These are phyloP conservation scores for Halophytophthora polymorphica DNA, from an alignment of 352 stramenopile species.

Conservation along the genomic window DNA sequence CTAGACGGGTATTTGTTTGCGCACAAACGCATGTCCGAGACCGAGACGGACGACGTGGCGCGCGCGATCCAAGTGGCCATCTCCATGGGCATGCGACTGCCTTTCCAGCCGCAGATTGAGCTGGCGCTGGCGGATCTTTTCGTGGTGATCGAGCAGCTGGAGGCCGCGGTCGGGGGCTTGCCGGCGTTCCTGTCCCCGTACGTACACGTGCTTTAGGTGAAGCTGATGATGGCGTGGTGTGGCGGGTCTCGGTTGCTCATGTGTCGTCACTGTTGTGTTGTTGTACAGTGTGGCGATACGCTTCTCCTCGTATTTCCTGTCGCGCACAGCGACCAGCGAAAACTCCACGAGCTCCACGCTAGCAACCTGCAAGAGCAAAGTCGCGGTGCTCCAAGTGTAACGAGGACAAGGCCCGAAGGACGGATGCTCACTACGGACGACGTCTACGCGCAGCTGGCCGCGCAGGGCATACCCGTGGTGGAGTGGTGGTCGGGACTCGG, in stretches of 20 bases:
- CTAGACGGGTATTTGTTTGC: slow-evolving; percentile 30
- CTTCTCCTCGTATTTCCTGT: slow-evolving; percentile 13
- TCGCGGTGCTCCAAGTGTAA: slow-evolving; percentile 2
- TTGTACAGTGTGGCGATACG: slow-evolving; percentile 5
- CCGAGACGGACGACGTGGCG: slow-evolving; percentile 19
- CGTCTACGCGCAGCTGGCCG: too few relatives aligned
- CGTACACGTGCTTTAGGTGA: slow-evolving; percentile 6
- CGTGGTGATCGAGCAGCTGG: slow-evolving; percentile 18
- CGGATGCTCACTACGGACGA: too few relatives aligned
- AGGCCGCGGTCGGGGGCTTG: slow-evolving; percentile 12
- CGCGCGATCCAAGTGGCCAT: slow-evolving; percentile 17
- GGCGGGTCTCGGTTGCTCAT: background rate
- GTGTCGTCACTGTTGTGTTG: background rate
- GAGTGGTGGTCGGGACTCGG: too few relatives aligned
- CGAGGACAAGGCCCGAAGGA: background rate
- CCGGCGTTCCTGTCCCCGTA: slow-evolving; percentile 23
- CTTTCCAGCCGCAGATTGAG: slow-evolving; percentile 12
- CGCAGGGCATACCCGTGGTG: too few relatives aligned
- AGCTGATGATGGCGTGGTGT: too few relatives aligned
- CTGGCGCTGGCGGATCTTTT: slow-evolving; percentile 19
- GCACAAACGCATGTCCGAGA: slow-evolving; percentile 15
- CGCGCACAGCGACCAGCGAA: background rate
- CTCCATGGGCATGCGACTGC: slow-evolving; percentile 18
- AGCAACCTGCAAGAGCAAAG: background rate
- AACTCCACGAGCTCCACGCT: too few relatives aligned